Evolutionary conservation across 352 stramenopile species (phyloP).

Genomic region (Thalassiosira mediterranea): DNA sequence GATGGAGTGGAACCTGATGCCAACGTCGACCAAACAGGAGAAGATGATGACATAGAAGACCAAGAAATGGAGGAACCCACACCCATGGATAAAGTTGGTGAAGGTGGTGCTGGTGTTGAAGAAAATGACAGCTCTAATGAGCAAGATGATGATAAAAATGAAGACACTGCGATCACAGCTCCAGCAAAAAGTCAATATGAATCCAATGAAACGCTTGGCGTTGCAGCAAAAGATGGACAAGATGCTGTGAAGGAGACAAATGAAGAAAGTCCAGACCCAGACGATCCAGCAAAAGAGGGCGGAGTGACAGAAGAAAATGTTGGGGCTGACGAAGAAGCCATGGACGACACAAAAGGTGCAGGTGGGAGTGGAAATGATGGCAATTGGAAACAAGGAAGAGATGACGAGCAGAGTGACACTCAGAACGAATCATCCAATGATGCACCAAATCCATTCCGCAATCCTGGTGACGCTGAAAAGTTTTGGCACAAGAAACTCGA

Average conservation of each 20-base stretch:
- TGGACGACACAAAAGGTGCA: conserved; percentile 54
- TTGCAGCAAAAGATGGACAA: conserved; percentile 62
- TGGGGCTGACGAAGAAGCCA: conserved; percentile 38
- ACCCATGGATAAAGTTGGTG: conserved; percentile 72
- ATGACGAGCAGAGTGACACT: conserved; percentile 38
- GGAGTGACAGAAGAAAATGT: conserved; percentile 39
- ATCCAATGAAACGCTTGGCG: conserved; percentile 48
- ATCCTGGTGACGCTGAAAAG: conserved; percentile 93
- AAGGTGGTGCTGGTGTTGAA: conserved; percentile 80
- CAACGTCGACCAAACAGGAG: conserved; percentile 61
- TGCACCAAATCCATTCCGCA: conserved; percentile 92
- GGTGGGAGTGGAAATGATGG: conserved; percentile 54
- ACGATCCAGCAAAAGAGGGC: conserved; percentile 55
- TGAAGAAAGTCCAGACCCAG: conserved; percentile 50
- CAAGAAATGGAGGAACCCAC: conserved; percentile 74
- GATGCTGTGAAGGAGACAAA: conserved; percentile 65
- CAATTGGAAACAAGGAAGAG: conserved; percentile 55
- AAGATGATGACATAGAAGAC: conserved; percentile 44
- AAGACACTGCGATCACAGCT: conserved; percentile 27
- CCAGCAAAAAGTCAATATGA: conserved; percentile 52
- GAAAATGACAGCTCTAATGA: conserved; percentile 48
- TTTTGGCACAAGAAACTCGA: conserved; percentile 97
- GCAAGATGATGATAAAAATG: conserved; percentile 48
- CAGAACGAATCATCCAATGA: conserved; percentile 38
- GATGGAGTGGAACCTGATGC: conserved; percentile 74